Evolutionary conservation across 2,329 filamentous ascomycete species (phyloP), one percentile per base, ranked within the genome.

Genomic region (Drechslerella coelobrocha): DNA sequence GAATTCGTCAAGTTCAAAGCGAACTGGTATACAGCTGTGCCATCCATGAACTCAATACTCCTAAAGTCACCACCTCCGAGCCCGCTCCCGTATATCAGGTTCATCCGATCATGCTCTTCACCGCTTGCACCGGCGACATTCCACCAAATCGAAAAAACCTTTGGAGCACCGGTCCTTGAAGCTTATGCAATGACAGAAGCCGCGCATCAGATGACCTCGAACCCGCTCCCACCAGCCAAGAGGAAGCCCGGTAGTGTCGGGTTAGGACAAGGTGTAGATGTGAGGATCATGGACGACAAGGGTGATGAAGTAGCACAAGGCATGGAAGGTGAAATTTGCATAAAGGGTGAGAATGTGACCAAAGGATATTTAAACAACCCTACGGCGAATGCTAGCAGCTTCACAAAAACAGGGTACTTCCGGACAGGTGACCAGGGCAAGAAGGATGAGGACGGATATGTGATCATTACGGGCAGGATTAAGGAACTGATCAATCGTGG

Each of bases 121-220:
- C 90, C 91, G 0, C 83, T 96, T 12, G 90, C 89, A 1, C 91
- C 91, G 0, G 92, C 91, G 72, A 87, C 87, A 54, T 92, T 94
- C 80, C 84, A 90, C 72, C 88, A 91, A 75, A 84, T 96, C 3
- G 91, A 95, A 77, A 83, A 86, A 75, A 84, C 86, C 0, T 90
- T 92, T 78, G 83, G 86, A 54, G 90, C 91, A 0, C 91, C 91
- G 0, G 91, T 96, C 0, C 83, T 96, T 17, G 91, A 95, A 80
- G 91, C 91, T 8, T 95, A 95, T 76, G 91, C 91, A 74, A 96
- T 96, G 91, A 95, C 91, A 41, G 91, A 95, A 81, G 91, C 90
- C 5, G 86, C 91, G 2, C 89, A 92, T 77, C 89, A 92, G 78
- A 92, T 92, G 88, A 91, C 89, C 0, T 90, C 88, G 24, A 89